phyloP scores from a whole-genome alignment of 208 protist species.

The Borovskyia barvae region DNA sequence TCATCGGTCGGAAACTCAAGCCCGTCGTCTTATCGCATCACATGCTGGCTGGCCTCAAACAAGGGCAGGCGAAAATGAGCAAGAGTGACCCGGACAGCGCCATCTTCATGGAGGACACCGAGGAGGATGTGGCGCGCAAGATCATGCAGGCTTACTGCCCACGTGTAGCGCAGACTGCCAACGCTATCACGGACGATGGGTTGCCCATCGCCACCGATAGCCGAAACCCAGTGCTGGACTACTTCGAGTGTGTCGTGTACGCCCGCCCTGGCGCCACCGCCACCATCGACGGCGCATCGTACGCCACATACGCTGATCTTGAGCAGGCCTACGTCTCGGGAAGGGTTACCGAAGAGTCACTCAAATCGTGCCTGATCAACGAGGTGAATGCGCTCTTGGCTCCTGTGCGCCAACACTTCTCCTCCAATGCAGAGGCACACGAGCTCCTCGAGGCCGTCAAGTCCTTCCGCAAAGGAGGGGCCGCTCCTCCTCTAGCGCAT shows the following conservation, averaged over 20 bases:
- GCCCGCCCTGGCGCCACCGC: constrained; percentile 41
- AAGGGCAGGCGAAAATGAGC: constrained; percentile 98
- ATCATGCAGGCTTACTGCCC: constrained; percentile 96
- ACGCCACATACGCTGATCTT: constrained; percentile 74
- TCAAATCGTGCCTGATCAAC: constrained; percentile 84
- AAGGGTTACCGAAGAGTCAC: constrained; percentile 57
- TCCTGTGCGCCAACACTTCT: constrained; percentile 95
- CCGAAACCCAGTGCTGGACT: constrained; percentile 96
- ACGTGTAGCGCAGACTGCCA: constrained; percentile 40
- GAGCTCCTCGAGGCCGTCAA: constrained; percentile 90
- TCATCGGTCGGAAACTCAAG: constrained; percentile 88
- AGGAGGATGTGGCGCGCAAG: constrained; percentile 95
- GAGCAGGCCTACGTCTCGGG: constrained; percentile 79
- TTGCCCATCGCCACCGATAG: constrained; percentile 62
- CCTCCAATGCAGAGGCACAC: constrained; percentile 73
- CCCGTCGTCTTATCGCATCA: constrained; percentile 98
- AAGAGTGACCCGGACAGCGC: constrained; percentile 98
- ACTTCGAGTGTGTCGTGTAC: constrained; percentile 93
- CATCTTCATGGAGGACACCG: constrained; percentile 99
- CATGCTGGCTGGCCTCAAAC: constrained; percentile 96
- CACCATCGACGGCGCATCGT: constrained; percentile 47
- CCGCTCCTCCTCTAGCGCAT: constrained; percentile 11
- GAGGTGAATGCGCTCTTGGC: constrained; percentile 92
- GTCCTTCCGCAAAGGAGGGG: constrained; percentile 54
- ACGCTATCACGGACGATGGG: constrained; percentile 72